phyloP scores from a whole-genome alignment of 2,329 filamentous ascomycete species.

The Pseudocercospora musae region DNA sequence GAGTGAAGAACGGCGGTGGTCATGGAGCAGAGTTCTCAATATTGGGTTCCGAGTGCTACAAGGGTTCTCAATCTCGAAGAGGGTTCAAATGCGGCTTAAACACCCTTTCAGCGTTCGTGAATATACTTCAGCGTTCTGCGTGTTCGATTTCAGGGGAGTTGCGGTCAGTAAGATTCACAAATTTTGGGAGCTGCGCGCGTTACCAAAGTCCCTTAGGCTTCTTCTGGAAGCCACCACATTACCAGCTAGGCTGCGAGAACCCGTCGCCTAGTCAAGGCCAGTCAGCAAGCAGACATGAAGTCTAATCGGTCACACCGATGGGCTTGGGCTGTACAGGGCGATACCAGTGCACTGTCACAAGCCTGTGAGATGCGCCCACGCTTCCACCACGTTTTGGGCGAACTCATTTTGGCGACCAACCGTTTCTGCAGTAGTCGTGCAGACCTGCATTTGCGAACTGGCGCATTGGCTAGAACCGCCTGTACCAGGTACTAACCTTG shows the following conservation, averaged over 20 bases:
- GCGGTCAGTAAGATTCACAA: not conserved
- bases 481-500: not conserved
- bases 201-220: constrained; percentile 7
- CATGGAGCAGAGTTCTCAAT: constrained; percentile 26
- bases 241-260: constrained; percentile 7
- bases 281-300: constrained; percentile 9
- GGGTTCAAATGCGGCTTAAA: constrained; percentile 26
- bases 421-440: constrained; percentile 1
- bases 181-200: not conserved
- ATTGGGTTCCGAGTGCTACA: constrained; percentile 21
- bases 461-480: constrained; percentile 15
- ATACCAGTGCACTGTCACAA: constrained; percentile 16
- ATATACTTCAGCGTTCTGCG: constrained; percentile 10
- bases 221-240: constrained; percentile 4
- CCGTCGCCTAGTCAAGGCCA: constrained; percentile 1
- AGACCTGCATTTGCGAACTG: not conserved
- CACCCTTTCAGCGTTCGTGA: no score
- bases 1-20: constrained; percentile 18
- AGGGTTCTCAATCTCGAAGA: constrained; percentile 17
- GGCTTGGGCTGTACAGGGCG: constrained; percentile 14
- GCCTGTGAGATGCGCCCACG: constrained; percentile 7
- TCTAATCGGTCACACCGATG: constrained; percentile 18
- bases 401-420: not conserved
- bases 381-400: constrained; percentile 1
- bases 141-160: constrained; percentile 4